Percentiles rank a stretch among this genome's conserved stretches.
Conservation (phyloP, 2,329 filamentous ascomycete genomes). For the Cryphonectria japonica region DNA sequence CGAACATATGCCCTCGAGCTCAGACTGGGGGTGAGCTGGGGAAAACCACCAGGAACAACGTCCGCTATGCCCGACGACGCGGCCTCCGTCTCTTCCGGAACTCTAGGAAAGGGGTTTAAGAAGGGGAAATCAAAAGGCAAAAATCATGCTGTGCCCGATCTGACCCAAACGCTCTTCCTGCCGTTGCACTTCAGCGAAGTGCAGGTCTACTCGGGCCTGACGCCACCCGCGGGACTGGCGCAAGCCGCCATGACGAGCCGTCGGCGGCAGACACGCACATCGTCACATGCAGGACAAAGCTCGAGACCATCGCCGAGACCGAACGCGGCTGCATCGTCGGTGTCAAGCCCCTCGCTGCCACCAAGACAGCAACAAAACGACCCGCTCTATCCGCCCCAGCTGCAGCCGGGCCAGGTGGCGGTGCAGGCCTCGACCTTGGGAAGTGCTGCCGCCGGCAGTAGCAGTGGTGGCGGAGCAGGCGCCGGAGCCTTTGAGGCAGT, state of each 20-base stretch:
- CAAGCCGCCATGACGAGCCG: conserved; percentile 53
- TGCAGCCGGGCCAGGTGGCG: conserved; percentile 38
- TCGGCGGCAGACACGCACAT: conserved; percentile 25
- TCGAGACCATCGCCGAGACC: conserved; percentile 39
- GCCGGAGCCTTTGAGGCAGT: not conserved
- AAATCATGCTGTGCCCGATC: conserved; percentile 35
- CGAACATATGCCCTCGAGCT: conserved; percentile 84
- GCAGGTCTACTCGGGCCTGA: conserved; percentile 85
- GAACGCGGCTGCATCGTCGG: conserved; percentile 31
- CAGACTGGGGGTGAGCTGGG: conserved; percentile 77
- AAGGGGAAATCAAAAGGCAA: conserved; percentile 42
- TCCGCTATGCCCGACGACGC: conserved; percentile 23
- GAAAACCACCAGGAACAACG: conserved; percentile 49
- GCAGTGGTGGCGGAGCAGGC: not conserved
- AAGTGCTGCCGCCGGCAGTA: not conserved
- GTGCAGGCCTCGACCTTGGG: conserved; percentile 11
- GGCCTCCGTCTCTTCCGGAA: conserved; percentile 28
- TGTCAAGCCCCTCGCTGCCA: conserved; percentile 34
- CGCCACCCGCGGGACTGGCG: conserved; percentile 76
- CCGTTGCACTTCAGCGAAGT: conserved; percentile 76
- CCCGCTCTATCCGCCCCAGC: conserved; percentile 62
- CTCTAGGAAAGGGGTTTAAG: conserved; percentile 11
- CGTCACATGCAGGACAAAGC: conserved; percentile 31
- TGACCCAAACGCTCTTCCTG: conserved; percentile 74
- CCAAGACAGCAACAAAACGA: conserved; percentile 41